phyloP scores from a whole-genome alignment of 2,329 filamentous ascomycete genomes.

The Westerdykella aurantiaca region DNA sequence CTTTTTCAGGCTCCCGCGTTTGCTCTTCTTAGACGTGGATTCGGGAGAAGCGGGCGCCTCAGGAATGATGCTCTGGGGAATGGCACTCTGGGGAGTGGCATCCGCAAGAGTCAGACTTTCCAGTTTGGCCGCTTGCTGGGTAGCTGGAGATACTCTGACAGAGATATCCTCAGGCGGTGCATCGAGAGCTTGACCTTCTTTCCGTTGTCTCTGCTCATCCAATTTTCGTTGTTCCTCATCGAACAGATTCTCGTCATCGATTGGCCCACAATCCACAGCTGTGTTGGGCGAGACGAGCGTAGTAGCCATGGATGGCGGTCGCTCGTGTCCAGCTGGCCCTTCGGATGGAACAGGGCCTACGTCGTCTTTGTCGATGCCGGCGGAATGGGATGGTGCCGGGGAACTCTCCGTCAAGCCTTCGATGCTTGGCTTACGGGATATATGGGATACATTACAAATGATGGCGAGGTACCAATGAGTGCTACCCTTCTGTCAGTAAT shows the following conservation, averaged over 20 bases:
- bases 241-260: slow-evolving; percentile 16
- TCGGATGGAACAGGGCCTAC: too few species aligned
- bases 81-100: slow-evolving; percentile 1
- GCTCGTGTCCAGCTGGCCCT: too few species aligned
- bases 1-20: slow-evolving; percentile 18
- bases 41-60: slow-evolving; percentile 6
- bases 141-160: slow-evolving; percentile 1
- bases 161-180: neutral
- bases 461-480: slow-evolving; percentile 93
- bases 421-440: slow-evolving; percentile 39
- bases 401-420: slow-evolving; percentile 2
- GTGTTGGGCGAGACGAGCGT: too few species aligned
- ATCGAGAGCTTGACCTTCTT: too few species aligned
- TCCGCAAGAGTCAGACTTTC: slow-evolving; percentile 9
- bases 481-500: slow-evolving; percentile 4
- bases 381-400: neutral
- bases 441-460: slow-evolving; percentile 76
- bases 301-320: too few species aligned
- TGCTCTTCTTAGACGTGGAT: slow-evolving; percentile 13
- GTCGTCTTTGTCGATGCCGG: too few species aligned
- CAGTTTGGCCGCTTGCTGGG: slow-evolving; percentile 3
- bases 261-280: neutral
- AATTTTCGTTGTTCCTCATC: slow-evolving; percentile 16
- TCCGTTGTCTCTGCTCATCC: slow-evolving; percentile 7
- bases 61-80: slow-evolving; percentile 8